Evolutionary conservation across 192 early-diverging fungal species (phyloP).

Genomic region (Mortierella antarctica): DNA sequence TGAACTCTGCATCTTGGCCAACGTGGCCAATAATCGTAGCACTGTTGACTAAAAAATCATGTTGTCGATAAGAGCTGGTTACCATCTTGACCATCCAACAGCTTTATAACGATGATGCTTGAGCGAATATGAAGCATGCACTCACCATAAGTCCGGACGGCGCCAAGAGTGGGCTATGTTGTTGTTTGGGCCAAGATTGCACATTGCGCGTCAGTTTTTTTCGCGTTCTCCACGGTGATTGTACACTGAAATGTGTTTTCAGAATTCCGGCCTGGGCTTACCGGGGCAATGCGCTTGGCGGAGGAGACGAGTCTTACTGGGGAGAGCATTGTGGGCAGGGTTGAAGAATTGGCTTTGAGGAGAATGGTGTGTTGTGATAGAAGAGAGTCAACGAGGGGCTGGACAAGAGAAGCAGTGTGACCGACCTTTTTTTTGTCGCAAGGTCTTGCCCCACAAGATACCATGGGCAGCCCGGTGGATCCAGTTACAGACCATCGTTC

Average conservation of each 20-base stretch:
- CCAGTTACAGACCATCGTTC: too few relatives aligned
- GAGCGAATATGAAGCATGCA: neutral
- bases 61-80: neutral
- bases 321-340: too few relatives aligned
- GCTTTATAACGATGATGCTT: neutral
- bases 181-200: neutral
- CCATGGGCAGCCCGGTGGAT: too few relatives aligned
- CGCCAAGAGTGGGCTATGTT: constrained; percentile 24
- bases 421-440: too few relatives aligned
- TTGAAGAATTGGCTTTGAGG: too few relatives aligned
- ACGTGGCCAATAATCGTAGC: constrained; percentile 71
- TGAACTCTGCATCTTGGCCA: constrained; percentile 65
- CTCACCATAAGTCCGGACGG: constrained; percentile 16
- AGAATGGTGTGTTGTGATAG: too few relatives aligned
- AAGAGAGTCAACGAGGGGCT: too few relatives aligned
- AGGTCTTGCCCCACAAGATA: too few relatives aligned
- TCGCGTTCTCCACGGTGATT: neutral
- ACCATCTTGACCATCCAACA: neutral
- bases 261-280: neutral
- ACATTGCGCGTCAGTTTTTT: neutral
- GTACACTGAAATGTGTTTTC: neutral
- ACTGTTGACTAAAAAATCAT: constrained; percentile 67
- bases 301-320: constrained; percentile 16
- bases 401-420: too few relatives aligned
- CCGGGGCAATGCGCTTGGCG: constrained; percentile 41